Conservation (phyloP, 1,139 yeast species). For the Taphrina deformans region DNA sequence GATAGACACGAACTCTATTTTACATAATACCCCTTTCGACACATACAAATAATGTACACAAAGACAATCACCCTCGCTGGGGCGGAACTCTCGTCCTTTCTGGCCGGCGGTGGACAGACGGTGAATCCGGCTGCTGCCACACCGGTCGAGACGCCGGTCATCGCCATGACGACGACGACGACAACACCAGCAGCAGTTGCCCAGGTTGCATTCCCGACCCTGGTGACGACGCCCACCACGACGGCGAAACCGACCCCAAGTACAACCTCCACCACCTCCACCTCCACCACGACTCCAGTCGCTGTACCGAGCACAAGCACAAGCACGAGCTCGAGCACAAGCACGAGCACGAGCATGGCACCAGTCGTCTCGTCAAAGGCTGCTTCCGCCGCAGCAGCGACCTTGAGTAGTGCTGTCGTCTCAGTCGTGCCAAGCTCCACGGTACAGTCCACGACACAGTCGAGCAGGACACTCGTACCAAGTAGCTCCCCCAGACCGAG, state of each 20-base stretch:
- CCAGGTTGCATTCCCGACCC: constrained; percentile 11
- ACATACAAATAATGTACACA: constrained; percentile 3
- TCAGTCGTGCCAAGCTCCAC: not conserved
- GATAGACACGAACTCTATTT: not conserved
- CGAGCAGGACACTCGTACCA: not conserved
- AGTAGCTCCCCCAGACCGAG: not conserved
- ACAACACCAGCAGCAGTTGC: constrained; percentile 3
- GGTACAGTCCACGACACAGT: not conserved
- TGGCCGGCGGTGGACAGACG: constrained; percentile 31
- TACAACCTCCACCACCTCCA: not conserved
- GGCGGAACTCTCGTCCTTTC: constrained; percentile 24
- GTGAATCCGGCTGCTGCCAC: constrained; percentile 20
- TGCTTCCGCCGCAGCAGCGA: not conserved
- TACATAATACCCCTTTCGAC: not conserved
- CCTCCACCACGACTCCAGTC: not conserved
- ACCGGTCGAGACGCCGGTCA: not conserved
- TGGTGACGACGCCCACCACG: constrained; percentile 10
- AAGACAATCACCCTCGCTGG: constrained; percentile 29
- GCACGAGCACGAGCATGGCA: not conserved
- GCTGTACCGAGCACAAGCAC: not conserved
- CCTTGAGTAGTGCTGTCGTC: not conserved
- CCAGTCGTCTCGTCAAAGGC: not conserved
- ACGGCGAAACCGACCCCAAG: not conserved
- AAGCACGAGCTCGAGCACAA: too few species aligned
- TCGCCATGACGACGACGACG: constrained; percentile 5